Percentiles rank a stretch among this genome's conserved stretches.
phyloP scores from a whole-genome alignment of 306 rosid genomes.

The Sicyos baderoa region DNA sequence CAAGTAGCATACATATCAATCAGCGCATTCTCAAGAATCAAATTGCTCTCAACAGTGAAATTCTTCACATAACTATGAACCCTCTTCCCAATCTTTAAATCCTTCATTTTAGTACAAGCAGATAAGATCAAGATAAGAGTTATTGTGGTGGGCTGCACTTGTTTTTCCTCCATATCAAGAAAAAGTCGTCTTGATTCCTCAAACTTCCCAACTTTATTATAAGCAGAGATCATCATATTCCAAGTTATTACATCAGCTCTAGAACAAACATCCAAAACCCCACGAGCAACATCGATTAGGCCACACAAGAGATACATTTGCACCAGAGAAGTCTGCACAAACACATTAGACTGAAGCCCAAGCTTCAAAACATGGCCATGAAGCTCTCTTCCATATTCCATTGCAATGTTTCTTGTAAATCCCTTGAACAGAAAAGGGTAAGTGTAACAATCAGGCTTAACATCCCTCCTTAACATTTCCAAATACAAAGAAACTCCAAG shows the following conservation, averaged over 20 bases:
- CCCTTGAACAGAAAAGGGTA: constrained; percentile 78
- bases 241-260: constrained; percentile 64
- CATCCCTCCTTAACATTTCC: constrained; percentile 39
- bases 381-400: constrained; percentile 43
- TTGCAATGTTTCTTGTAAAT: constrained; percentile 28
- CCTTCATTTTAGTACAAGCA: constrained; percentile 72
- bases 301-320: constrained; percentile 52
- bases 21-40: constrained; percentile 61
- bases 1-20: constrained; percentile 72
- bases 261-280: constrained; percentile 41
- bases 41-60: constrained; percentile 37
- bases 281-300: constrained; percentile 46
- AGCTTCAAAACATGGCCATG: constrained; percentile 56
- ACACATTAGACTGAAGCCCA: constrained; percentile 55
- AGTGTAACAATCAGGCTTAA: constrained; percentile 56
- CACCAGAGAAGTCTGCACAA: constrained; percentile 61
- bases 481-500: constrained; percentile 51
- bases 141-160: constrained; percentile 58
- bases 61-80: constrained; percentile 35
- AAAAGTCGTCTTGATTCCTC: constrained; percentile 59
- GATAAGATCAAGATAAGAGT: constrained; percentile 66
- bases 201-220: constrained; percentile 49
- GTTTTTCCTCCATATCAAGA: constrained; percentile 44
- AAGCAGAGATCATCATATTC: constrained; percentile 73
- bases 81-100: constrained; percentile 52